Percentiles rank a stretch among this genome's conserved stretches.
phyloP scores from a whole-genome alignment of 192 early-diverging fungal genomes.

The Coemansia asiatica region DNA sequence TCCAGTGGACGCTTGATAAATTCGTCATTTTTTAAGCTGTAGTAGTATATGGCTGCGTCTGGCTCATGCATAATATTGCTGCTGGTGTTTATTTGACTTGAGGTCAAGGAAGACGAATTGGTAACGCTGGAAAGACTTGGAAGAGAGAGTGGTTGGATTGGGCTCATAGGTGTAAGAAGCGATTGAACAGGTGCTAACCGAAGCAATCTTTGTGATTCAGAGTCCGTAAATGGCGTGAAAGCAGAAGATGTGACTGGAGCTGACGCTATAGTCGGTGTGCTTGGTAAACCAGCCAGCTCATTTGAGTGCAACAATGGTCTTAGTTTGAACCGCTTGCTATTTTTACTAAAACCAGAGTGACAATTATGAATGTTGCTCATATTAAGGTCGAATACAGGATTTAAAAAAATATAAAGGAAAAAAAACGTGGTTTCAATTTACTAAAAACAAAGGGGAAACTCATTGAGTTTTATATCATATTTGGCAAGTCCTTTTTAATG shows the following conservation, averaged over 20 bases:
- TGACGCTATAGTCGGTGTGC: background rate
- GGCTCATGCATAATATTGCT: background rate
- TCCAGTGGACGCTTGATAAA: constrained; percentile 15
- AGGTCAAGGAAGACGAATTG: background rate
- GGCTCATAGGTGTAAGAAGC: background rate
- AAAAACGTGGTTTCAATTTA: no score
- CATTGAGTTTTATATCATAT: no score
- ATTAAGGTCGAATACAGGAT: no score
- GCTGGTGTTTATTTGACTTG: background rate
- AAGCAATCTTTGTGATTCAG: background rate
- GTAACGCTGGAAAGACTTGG: constrained; percentile 1
- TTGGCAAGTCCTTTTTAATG: no score
- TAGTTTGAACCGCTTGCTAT: background rate
- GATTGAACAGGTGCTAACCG: background rate
- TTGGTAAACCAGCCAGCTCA: background rate
- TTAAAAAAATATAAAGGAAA: no score
- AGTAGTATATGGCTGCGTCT: background rate
- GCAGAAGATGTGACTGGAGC: background rate
- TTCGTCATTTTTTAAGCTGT: constrained; percentile 4
- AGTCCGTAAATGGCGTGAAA: background rate
- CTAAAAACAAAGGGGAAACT: no score
- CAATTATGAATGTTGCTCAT: background rate
- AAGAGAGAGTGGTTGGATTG: background rate
- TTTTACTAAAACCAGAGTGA: background rate
- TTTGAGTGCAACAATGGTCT: background rate